Evolutionary conservation across 805 yeast species (phyloP), one percentile per base, ranked within the genome.

Genomic region (Sungouiella blattae): DNA sequence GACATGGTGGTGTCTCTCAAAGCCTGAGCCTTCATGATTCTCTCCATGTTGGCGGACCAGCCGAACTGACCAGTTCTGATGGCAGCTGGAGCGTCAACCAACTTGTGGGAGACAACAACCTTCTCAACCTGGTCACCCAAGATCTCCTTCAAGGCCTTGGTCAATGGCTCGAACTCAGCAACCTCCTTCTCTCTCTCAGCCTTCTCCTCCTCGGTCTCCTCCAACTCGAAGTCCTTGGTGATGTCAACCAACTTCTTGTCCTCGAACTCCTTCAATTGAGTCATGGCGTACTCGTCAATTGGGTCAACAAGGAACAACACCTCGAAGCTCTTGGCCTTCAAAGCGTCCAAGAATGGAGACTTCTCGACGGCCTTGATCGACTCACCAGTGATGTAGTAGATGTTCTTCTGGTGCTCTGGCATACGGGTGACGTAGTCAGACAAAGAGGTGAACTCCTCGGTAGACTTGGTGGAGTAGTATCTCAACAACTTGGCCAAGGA

Each of bases 1-100:
- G 98, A 88, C 98, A 93, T 93, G 55, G 95, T 78, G 56, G 95
- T 86, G 71, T 93, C 98, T 77, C 98, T 88, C 60, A 93, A 77
- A 57, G 99, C 98, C 78, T 93, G 99, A 46, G 98, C 98, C 80
- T 93, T 93, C 99, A 93, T 93, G 80, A 93, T 93, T 84, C 98
- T 91, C 79, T 93, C 99, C 98, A 93, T 93, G 80, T 93, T 93
- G 61, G 99, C 99, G 53, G 98, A 93, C 99, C 99, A 93, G 69
- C 99, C 98, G 69, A 93, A 93, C 77, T 93, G 98, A 55, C 97
- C 98, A 54, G 98, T 93, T 81, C 98, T 88, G 67, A 93, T 93
- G 56, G 98, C 98, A 68, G 98, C 98, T 69, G 99, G 99, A 40
- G 98, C 89, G 62, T 89, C 97, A 57, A 89, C 87, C 63, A 93